Evolutionary conservation across 306 rosid genomes (phyloP).

Genomic region (Datisca glomerata): DNA sequence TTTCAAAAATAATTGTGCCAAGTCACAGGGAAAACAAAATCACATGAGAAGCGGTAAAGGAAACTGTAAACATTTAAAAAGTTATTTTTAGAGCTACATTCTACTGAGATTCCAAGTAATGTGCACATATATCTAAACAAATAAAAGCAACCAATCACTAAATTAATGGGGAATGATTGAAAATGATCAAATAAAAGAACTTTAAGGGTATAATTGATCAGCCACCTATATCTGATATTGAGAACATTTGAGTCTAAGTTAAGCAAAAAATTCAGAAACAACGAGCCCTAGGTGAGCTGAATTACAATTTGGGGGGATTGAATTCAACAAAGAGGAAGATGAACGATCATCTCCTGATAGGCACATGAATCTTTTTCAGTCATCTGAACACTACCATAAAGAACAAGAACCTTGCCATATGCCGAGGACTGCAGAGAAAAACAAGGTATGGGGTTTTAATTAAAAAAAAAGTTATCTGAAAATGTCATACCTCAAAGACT

Average conservation of each 20-base stretch:
- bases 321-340: slow-evolving; percentile 95
- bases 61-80: too few species aligned
- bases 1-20: slow-evolving; percentile 1
- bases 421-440: slow-evolving; percentile 48
- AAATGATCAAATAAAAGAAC: too few species aligned
- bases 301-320: slow-evolving; percentile 65
- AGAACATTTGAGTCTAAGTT: too few species aligned
- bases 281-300: too few species aligned
- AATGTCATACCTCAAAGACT: slow-evolving; percentile 67
- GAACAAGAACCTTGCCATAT: slow-evolving; percentile 92
- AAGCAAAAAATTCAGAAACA: too few species aligned
- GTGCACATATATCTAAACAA: too few species aligned
- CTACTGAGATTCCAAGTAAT: too few species aligned
- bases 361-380: slow-evolving; percentile 97
- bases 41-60: background rate
- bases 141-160: too few species aligned
- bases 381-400: slow-evolving; percentile 93
- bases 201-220: too few species aligned
- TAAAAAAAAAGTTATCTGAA: background rate
- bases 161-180: too few species aligned
- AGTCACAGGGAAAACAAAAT: slow-evolving; percentile 1
- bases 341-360: slow-evolving; percentile 98
- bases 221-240: too few species aligned
- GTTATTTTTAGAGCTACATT: too few species aligned
- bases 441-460: slow-evolving; percentile 11